A percentile compares a stretch with the other conserved stretches of the same genome.
Evolutionary conservation across 2,329 filamentous ascomycete genomes (phyloP).

Genomic region (Fusarium pininemorale): DNA sequence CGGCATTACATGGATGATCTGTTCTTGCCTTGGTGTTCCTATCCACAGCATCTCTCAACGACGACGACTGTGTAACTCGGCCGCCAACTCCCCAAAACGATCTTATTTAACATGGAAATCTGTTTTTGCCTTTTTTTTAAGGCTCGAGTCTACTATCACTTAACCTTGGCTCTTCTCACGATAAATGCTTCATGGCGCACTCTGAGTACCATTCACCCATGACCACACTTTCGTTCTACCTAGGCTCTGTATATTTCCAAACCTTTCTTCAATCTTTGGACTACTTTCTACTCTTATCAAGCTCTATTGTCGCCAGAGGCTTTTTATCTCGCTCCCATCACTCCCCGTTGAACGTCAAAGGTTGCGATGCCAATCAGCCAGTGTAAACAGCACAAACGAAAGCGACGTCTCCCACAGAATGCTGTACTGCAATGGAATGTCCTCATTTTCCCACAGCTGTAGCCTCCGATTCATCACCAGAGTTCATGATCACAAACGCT

Average conservation of each 20-base stretch:
- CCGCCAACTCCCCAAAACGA: background rate
- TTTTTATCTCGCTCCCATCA: background rate
- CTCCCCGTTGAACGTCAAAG: background rate
- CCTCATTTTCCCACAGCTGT: rapidly evolving
- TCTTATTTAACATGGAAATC: rapidly evolving
- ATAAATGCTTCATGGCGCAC: background rate
- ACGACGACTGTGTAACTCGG: background rate
- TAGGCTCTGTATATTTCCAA: rapidly evolving
- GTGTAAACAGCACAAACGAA: background rate
- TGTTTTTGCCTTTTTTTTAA: rapidly evolving
- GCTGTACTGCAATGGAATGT: rapidly evolving
- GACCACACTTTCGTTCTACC: background rate
- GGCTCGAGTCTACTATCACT: background rate
- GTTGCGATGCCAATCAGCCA: too few relatives aligned
- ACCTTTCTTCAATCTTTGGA: rapidly evolving
- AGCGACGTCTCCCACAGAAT: background rate
- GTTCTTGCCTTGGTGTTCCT: background rate
- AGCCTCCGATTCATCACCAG: rapidly evolving
- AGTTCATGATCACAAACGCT: rapidly evolving
- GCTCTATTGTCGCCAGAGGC: background rate
- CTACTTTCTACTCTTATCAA: rapidly evolving
- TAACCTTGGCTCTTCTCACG: too few relatives aligned
- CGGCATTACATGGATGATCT: background rate
- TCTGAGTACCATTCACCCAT: background rate
- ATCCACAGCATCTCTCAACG: too few relatives aligned